Base-by-base conservation (phyloP, 2,329 filamentous ascomycete genomes). In the Botrytis tulipae region DNA sequence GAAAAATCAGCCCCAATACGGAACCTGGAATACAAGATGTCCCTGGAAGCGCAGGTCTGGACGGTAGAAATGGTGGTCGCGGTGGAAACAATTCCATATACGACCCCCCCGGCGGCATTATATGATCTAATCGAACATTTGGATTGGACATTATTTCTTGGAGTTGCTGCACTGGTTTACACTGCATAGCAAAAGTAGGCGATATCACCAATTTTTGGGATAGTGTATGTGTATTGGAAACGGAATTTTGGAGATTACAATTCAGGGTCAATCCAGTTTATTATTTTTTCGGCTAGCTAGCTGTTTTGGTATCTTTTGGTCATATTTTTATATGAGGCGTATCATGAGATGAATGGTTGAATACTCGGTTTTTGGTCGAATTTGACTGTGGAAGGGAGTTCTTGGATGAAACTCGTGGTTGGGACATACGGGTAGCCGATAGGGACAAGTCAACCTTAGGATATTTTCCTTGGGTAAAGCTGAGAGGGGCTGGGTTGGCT, bases 21-120 rank as follows among this genome's bases (percentile, higher is more conserved):
- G 83, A 83, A 72, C 71, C 71, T 35, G 71, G 71, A 22, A 78
- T 84, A 51, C 77, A 86, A 71, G 83, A 84, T 78, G 82, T 84
- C 22, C 72, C 72, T 35, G 72, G 72, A 44, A 73, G 72, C 37
- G 72, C 72, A 35, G 72, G 72, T 40, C 63, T 76, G 37, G 74
- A 77, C 35, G 72, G 72, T 46, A 76, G 80, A 72, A 74, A 74
- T 63, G 68, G 66, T 25, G 70, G 75, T 40, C 71, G 76, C 73
- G 76, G 76, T 68, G 63, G 71, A 57, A 74, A 76, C 48, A 59
- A 69, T 67, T 63, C 75, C 65, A 73, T 70, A 66, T 79, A 80
- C 62, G 78, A 80, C 74, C 79, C 80, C 48, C 80, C 80, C 60
- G 80, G 80, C 40, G 80, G 80, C 37, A 80, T 81, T 65, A 80